Evolutionary conservation across 257 asterid genomes (phyloP), one percentile per base, ranked within the genome.

Genomic region (Penstemon barbatus): DNA sequence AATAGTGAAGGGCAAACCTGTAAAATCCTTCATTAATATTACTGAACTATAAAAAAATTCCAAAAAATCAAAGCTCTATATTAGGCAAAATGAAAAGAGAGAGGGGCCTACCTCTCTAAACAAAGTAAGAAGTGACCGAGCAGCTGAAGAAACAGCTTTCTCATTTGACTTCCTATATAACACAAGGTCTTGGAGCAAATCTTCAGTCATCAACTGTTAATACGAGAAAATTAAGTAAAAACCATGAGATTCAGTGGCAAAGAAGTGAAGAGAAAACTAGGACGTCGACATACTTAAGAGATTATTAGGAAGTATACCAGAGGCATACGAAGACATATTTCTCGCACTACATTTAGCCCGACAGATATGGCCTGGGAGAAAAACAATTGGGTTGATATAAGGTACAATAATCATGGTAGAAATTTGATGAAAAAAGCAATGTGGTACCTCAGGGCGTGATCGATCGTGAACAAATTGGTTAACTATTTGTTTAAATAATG

Each of bases 131-230:
- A 94, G 96, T 36, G 97, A 78, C 42, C 97, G 96, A 51, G 96
- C 95, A 53, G 99, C 80, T 59, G 99, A 79, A 15, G 96, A 86
- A 78, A 94, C 95, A 39, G 96, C 75, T 84, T 94, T 91, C 87
- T 94, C 97, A n/a, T 91, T 55, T 3, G 92, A 87, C 66, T 94
- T 91, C 71, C 80, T 84, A 69, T 94, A 94, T 55, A 91, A 65
- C 66, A 91, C 96, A 70, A 91, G 97, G 76, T 94, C 99, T 91
- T 91, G 99, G 58, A 94, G 90, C 85, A 94, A 72, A 65, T 94
- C 97, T 81, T 91, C 99, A n/a, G 95, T 91, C 99, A 91, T 94
- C 83, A 94, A 82, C 99, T 94, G 83, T 68, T 63, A 61, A 55
- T 57, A 73, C 37, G 53, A 37, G 45, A 75, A 33, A 73, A 65